These are phyloP conservation scores for Colletotrichum abscissum DNA, from an alignment of 2,329 filamentous ascomycete genomes.

Conservation along the genomic window DNA sequence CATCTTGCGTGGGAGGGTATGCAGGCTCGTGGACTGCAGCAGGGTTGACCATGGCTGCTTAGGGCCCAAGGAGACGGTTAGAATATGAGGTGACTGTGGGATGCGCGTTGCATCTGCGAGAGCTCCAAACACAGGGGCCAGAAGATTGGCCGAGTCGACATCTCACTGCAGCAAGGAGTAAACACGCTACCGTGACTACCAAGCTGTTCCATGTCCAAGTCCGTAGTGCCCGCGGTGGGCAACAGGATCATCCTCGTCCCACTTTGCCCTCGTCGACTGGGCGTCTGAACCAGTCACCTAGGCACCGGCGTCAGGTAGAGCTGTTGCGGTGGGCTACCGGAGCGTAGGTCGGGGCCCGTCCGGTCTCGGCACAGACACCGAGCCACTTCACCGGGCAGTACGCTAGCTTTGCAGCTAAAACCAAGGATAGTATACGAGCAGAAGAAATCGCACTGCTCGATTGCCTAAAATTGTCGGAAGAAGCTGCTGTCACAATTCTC, in stretches of 20 bases:
- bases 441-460: not conserved
- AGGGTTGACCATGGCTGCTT: constrained; percentile 29
- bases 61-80: constrained; percentile 34
- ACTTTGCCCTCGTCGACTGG: constrained; percentile 4
- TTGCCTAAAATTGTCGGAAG: not conserved
- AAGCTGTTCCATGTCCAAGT: not conserved
- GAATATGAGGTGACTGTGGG: constrained; percentile 28
- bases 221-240: not conserved
- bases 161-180: constrained; percentile 3
- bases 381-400: constrained; percentile 27
- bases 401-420: constrained; percentile 32
- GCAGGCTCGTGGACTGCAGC: constrained; percentile 3
- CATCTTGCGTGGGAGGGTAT: constrained; percentile 10
- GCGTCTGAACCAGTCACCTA: constrained; percentile 27
- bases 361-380: constrained; percentile 30
- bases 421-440: constrained; percentile 3
- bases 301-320: constrained; percentile 28
- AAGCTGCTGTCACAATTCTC: not conserved
- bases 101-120: constrained; percentile 29
- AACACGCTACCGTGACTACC: not conserved
- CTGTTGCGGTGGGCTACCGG: constrained; percentile 11
- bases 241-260: constrained; percentile 22
- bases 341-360: constrained; percentile 26
- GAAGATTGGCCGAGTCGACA: constrained; percentile 24
- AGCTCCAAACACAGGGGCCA: constrained; percentile 30